Conservation (phyloP, 2,329 filamentous ascomycete species). For the Blumeria graminis region DNA sequence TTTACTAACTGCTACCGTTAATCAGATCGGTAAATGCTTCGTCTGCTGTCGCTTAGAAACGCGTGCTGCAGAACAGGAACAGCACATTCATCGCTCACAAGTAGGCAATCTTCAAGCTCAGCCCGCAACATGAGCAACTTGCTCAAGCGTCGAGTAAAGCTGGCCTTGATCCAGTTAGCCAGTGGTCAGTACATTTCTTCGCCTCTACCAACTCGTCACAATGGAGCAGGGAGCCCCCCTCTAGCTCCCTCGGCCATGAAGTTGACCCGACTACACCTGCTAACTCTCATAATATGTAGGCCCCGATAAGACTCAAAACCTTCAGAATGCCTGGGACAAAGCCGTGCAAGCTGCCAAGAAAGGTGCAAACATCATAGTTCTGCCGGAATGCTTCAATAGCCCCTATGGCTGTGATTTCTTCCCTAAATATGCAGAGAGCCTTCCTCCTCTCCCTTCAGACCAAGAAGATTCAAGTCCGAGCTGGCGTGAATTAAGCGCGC, state of each 20-base stretch:
- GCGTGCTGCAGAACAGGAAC: no score
- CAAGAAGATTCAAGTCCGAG: slow-evolving; percentile 43
- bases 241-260: neutral
- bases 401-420: slow-evolving; percentile 88
- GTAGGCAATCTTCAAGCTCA: neutral
- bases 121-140: neutral
- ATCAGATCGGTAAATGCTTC: no score
- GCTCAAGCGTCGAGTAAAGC: slow-evolving; percentile 53
- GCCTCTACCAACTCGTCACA: neutral
- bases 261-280: neutral
- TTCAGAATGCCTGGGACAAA: slow-evolving; percentile 54
- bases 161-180: slow-evolving; percentile 62
- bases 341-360: slow-evolving; percentile 54
- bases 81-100: neutral
- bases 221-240: neutral
- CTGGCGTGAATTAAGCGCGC: slow-evolving; percentile 58
- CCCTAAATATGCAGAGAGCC: slow-evolving; percentile 70
- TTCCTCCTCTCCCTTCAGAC: slow-evolving; percentile 54
- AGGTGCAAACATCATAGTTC: slow-evolving; percentile 68
- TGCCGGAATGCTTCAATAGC: slow-evolving; percentile 98
- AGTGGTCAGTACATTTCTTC: slow-evolving; percentile 26
- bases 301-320: slow-evolving; percentile 65
- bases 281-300: slow-evolving; percentile 20
- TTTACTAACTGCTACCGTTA: no score
- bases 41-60: no score